phyloP scores from a whole-genome alignment of 352 stramenopile species.

The Pythium utonaiense region DNA sequence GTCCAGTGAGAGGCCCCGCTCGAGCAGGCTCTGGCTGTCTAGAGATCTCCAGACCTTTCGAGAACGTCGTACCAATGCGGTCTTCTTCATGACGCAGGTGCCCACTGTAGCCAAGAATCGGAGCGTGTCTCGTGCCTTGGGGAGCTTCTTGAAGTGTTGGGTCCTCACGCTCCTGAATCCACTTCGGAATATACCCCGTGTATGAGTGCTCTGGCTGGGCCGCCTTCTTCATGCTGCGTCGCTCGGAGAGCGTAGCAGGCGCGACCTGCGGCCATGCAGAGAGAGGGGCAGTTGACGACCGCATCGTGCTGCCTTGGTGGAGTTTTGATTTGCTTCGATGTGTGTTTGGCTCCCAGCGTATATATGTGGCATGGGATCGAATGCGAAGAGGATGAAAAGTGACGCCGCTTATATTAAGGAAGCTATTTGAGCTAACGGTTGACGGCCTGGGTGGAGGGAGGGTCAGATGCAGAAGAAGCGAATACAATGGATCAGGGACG shows the following conservation, averaged over 20 bases:
- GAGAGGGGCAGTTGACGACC: not conserved
- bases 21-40: slow-evolving; percentile 9
- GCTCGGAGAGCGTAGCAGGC: slow-evolving; percentile 44
- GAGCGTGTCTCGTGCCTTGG: slow-evolving; percentile 23
- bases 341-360: too few species aligned
- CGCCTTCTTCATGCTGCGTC: slow-evolving; percentile 62
- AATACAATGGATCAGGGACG: slow-evolving; percentile 3
- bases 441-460: not conserved
- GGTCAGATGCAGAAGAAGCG: not conserved
- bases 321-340: too few species aligned
- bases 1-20: not conserved
- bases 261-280: slow-evolving; percentile 26
- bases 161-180: slow-evolving; percentile 15
- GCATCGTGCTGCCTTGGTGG: too few species aligned
- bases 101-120: slow-evolving; percentile 63
- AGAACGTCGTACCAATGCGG: slow-evolving; percentile 68
- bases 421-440: not conserved
- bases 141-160: slow-evolving; percentile 14
- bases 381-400: not conserved
- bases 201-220: slow-evolving; percentile 67
- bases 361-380: not conserved
- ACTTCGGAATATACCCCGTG: slow-evolving; percentile 41
- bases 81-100: slow-evolving; percentile 56
- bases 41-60: slow-evolving; percentile 40
- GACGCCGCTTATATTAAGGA: slow-evolving; percentile 18